phyloP scores from a whole-genome alignment of 257 asterid genomes.

The Fraxinus quadrangulata region DNA sequence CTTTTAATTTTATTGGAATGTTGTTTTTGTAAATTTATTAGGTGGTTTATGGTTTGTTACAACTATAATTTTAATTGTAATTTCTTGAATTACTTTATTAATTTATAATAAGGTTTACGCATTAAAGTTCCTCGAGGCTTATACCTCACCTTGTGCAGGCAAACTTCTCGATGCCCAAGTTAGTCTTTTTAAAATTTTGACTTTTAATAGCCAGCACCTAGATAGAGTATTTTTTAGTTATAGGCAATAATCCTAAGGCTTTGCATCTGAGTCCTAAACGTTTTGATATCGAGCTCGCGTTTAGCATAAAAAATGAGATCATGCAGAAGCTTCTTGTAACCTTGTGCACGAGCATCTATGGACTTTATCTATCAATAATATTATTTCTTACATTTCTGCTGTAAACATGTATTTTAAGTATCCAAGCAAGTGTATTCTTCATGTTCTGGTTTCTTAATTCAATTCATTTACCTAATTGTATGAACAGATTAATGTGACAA shows the following conservation, averaged over 20 bases:
- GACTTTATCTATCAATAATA: background rate
- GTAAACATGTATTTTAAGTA: background rate
- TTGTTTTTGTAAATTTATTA: no score
- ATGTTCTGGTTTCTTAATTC: constrained; percentile 16
- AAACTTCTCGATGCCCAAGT: background rate
- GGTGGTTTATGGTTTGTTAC: no score
- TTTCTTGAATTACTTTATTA: background rate
- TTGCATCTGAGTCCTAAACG: background rate
- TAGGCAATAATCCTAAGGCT: background rate
- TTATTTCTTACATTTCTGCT: background rate
- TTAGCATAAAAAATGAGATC: background rate
- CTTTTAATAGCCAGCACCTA: background rate
- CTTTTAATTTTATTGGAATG: background rate
- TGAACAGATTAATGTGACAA: constrained; percentile 76
- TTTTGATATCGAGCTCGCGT: background rate
- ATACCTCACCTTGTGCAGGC: background rate
- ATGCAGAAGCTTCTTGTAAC: background rate
- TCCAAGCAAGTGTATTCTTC: constrained; percentile 13
- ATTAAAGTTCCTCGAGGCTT: no score
- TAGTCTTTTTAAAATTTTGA: no score
- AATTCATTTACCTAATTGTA: constrained; percentile 32
- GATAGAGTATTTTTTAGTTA: background rate
- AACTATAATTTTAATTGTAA: no score
- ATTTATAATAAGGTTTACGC: background rate
- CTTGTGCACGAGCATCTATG: background rate